These are phyloP conservation scores for Pseudoperonospora humuli DNA, from an alignment of 352 stramenopile genomes.

Conservation along the genomic window DNA sequence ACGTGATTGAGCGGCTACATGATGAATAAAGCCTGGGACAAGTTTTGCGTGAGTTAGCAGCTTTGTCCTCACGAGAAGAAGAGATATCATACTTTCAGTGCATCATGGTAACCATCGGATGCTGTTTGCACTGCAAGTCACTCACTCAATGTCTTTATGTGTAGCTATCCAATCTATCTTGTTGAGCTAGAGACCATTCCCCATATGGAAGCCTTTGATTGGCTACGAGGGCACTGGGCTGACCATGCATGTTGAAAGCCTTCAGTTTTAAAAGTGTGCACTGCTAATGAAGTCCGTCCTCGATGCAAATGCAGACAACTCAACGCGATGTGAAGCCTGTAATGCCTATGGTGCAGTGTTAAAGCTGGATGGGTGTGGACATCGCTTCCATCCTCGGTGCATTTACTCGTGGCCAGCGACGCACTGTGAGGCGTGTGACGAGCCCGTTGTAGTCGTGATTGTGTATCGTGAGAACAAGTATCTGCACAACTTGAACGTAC, in stretches of 20 bases:
- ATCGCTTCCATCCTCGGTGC: conserved; percentile 72
- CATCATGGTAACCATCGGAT: too few species aligned
- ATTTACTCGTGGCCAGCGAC: conserved; percentile 59
- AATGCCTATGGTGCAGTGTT: conserved; percentile 63
- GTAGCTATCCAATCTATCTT: not conserved
- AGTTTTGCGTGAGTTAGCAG: not conserved
- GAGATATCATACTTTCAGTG: too few species aligned
- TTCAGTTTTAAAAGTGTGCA: too few species aligned
- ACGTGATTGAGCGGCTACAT: conserved; percentile 62
- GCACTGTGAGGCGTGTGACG: conserved; percentile 57
- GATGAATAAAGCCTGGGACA: conserved; percentile 4
- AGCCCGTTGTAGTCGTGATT: conserved; percentile 28
- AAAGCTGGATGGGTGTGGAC: conserved; percentile 57
- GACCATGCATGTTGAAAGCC: too few species aligned
- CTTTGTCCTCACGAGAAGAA: not conserved
- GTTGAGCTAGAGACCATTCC: conserved; percentile 4
- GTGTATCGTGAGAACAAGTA: conserved; percentile 47
- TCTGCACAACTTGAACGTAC: conserved; percentile 33
- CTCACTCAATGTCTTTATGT: too few species aligned
- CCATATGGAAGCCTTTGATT: conserved; percentile 1
- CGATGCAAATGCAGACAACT: conserved; percentile 23
- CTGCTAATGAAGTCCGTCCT: not conserved
- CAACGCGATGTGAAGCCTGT: conserved; percentile 62
- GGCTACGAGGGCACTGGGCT: too few species aligned
- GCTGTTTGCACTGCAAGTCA: too few species aligned